Evolutionary conservation across 2,329 filamentous ascomycete species (phyloP), one percentile per base, ranked within the genome.

Genomic region (Colletotrichum sp.): DNA sequence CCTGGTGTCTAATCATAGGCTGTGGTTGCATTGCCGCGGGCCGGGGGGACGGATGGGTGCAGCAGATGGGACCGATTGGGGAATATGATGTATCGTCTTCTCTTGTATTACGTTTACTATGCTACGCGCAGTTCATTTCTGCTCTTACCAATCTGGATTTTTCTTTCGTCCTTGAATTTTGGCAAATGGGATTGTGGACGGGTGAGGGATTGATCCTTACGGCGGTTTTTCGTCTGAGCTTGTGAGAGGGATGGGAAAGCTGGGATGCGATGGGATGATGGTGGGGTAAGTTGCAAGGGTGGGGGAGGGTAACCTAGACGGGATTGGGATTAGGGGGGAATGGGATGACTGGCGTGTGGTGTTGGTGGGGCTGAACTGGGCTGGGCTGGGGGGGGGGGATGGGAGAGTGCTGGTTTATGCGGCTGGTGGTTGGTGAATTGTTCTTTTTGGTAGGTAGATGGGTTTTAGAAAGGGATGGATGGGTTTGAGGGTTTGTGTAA

Each of bases 231-330:
- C 38, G 38, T 43, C 38, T n/a, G 38, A 43, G 38, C 38, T 43
- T 43, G 38, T 12, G 18, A 43, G 38, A 43, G 38, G 38, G 38
- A 43, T n/a, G 38, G 16, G 16, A 6, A 4, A n/a, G 38, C 38
- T 43, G 38, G 38, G 38, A 43, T n/a, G 18, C 9, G 38, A 43
- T 43, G 38, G 38, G 38, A 43, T 43, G 38, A 43, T 43, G 18
- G 38, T 43, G 38, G 38, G 38, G 38, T 43, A 10, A 5, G 38
- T 91, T 48, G 43, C 43, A 48, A 8, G 43, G 43, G 43, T 48
- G 43, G 43, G 43, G n/a, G n/a, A 21, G n/a, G n/a, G 10, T 10
- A 48, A 7, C 6, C n/a, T 48, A 48, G 43, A 21, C n/a, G 43
- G 43, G 10, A 48, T 48, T 48, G 43, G 43, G 43, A 48, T 48